Percentiles rank a stretch among this genome's conserved stretches.
Evolutionary conservation across 805 yeast species (phyloP).

Genomic region (Hanseniaspora meyeri): DNA sequence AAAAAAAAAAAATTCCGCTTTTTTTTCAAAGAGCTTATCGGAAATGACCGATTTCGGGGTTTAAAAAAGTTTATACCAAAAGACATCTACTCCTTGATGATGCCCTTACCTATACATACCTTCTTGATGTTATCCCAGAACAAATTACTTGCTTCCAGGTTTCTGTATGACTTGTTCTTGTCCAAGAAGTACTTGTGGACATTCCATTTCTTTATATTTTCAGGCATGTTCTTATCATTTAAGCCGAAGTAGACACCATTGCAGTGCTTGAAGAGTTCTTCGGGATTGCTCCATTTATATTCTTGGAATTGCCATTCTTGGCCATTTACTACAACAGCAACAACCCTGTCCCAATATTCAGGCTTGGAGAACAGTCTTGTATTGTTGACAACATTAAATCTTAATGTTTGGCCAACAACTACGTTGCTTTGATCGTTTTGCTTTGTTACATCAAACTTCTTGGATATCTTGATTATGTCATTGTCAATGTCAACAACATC

Average conservation of each 20-base stretch:
- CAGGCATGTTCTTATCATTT: constrained; percentile 69
- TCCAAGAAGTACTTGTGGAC: constrained; percentile 69
- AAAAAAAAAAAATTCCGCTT: not conserved
- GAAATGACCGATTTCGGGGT: not conserved
- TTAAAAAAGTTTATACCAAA: too few relatives aligned
- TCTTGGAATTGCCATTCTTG: constrained; percentile 93
- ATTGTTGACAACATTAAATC: constrained; percentile 63
- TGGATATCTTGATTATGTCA: constrained; percentile 25
- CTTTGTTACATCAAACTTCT: constrained; percentile 24
- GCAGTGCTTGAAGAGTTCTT: constrained; percentile 64
- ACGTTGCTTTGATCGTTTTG: constrained; percentile 36
- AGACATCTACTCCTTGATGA: constrained; percentile 20
- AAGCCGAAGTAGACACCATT: constrained; percentile 71
- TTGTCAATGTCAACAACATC: constrained; percentile 27
- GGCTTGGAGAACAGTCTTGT: constrained; percentile 81
- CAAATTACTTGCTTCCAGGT: constrained; percentile 69
- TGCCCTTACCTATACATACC: constrained; percentile 59
- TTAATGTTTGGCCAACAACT: constrained; percentile 23
- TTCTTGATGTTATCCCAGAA: constrained; percentile 74
- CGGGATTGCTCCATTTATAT: constrained; percentile 74
- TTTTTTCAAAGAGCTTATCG: not conserved
- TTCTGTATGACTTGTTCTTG: constrained; percentile 72
- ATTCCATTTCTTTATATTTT: constrained; percentile 73
- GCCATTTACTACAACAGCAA: constrained; percentile 92
- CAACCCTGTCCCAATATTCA: constrained; percentile 95